A percentile compares a stretch with the other conserved stretches of the same genome.
These are phyloP conservation scores for Kurtzmaniella quercitrusa DNA, from an alignment of 1,139 yeast species.

Conservation along the genomic window DNA sequence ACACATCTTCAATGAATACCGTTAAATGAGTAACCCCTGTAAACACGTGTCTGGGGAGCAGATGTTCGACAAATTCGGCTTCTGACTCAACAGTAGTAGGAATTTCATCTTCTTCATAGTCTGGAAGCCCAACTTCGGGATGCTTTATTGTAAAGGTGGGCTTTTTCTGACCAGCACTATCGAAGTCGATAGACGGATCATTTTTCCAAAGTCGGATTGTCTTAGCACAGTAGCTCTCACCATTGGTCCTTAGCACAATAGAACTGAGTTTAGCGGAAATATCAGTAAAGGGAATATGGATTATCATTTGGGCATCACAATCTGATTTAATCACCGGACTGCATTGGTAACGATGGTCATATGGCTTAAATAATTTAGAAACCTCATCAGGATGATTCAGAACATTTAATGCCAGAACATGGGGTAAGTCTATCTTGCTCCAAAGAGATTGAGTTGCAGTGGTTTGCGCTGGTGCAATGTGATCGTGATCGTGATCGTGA, in stretches of 20 bases:
- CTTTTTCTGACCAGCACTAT: conserved; percentile 46
- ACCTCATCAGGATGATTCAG: conserved; percentile 49
- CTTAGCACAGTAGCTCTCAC: conserved; percentile 62
- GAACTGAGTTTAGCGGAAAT: conserved; percentile 75
- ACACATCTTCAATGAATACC: conserved; percentile 61
- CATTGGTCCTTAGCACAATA: conserved; percentile 62
- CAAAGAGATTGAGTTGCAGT: conserved; percentile 65
- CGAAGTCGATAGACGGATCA: conserved; percentile 66
- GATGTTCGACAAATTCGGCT: conserved; percentile 73
- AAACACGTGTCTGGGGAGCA: conserved; percentile 69
- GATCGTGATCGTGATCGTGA: conserved; percentile 25
- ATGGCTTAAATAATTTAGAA: conserved; percentile 45
- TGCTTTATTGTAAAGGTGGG: conserved; percentile 56
- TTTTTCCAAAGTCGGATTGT: conserved; percentile 73
- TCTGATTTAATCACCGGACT: conserved; percentile 62
- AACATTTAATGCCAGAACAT: conserved; percentile 63
- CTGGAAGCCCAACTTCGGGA: conserved; percentile 54
- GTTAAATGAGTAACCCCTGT: conserved; percentile 69
- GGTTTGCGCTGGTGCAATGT: conserved; percentile 70
- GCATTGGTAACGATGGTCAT: conserved; percentile 38
- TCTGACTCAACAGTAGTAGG: conserved; percentile 30
- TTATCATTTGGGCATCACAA: conserved; percentile 74
- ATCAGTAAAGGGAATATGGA: conserved; percentile 70
- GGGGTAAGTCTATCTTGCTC: conserved; percentile 56
- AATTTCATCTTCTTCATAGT: conserved; percentile 31